Evolutionary conservation across 2,329 filamentous ascomycete species (phyloP).

Genomic region (Paradendryphiella salina): DNA sequence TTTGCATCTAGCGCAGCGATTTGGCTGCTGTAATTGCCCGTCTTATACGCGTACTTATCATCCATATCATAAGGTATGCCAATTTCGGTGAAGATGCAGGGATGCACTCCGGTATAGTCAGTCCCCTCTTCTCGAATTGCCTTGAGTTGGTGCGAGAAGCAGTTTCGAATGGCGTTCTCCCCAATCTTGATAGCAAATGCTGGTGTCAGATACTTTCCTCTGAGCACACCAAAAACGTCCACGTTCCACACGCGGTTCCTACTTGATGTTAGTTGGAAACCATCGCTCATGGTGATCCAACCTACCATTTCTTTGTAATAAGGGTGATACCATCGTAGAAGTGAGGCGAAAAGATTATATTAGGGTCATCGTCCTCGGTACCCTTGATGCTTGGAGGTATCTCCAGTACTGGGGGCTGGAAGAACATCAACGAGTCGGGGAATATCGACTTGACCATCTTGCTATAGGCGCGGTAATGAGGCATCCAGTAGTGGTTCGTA

Average conservation of each 20-base stretch:
- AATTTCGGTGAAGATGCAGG: conserved; percentile 90
- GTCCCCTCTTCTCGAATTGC: conserved; percentile 82
- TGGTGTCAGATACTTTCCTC: conserved; percentile 84
- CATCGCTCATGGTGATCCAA: background rate
- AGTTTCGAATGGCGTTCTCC: conserved; percentile 91
- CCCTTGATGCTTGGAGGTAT: conserved; percentile 86
- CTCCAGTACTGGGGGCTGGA: conserved; percentile 89
- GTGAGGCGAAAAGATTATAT: conserved; percentile 90
- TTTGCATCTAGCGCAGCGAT: conserved; percentile 93
- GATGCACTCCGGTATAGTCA: conserved; percentile 86
- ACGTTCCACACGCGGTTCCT: conserved; percentile 94
- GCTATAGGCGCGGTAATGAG: conserved; percentile 76
- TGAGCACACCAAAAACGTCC: conserved; percentile 87
- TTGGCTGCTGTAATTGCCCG: conserved; percentile 92
- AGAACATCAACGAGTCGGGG: conserved; percentile 80
- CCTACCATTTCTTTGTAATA: conserved; percentile 91
- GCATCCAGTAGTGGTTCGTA: conserved; percentile 89
- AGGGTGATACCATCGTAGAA: conserved; percentile 97
- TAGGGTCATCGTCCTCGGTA: conserved; percentile 83
- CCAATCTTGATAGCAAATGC: conserved; percentile 92
- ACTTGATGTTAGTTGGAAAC: conserved; percentile 15
- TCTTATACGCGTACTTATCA: conserved; percentile 91
- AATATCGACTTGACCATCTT: conserved; percentile 76
- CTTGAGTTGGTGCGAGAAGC: conserved; percentile 82
- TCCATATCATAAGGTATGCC: conserved; percentile 99